These are phyloP conservation scores for Curvularia sp. DNA, from an alignment of 2,329 filamentous ascomycete genomes.

Conservation along the genomic window DNA sequence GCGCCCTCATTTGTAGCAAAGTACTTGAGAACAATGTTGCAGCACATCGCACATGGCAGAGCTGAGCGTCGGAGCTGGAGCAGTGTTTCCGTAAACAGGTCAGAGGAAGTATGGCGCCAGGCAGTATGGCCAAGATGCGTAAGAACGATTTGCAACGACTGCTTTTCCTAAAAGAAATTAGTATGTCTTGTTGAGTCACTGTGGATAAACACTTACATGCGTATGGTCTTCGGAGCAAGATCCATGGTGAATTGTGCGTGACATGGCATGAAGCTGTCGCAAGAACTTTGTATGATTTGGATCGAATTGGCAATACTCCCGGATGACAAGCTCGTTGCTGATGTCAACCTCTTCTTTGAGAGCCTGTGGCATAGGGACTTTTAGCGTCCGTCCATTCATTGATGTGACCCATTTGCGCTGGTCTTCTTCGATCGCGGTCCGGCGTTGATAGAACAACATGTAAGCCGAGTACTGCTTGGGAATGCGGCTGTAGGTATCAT, in stretches of 20 bases:
- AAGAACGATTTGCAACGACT: constrained; percentile 64
- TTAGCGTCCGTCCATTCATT: constrained; percentile 53
- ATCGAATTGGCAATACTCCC: constrained; percentile 82
- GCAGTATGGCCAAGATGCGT: constrained; percentile 78
- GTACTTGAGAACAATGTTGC: constrained; percentile 68
- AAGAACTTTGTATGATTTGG: constrained; percentile 73
- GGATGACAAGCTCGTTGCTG: constrained; percentile 76
- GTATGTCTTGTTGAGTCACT: background rate
- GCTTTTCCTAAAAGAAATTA: constrained; percentile 50
- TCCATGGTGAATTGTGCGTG: constrained; percentile 59
- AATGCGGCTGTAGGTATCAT: constrained; percentile 39
- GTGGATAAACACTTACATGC: constrained; percentile 16
- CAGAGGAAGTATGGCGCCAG: constrained; percentile 72
- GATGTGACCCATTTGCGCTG: constrained; percentile 51
- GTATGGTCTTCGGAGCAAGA: constrained; percentile 59
- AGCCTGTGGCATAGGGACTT: constrained; percentile 54
- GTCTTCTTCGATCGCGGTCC: constrained; percentile 64
- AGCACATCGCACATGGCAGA: constrained; percentile 61
- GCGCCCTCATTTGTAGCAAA: constrained; percentile 63
- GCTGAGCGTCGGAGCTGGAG: constrained; percentile 61
- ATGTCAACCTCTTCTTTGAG: constrained; percentile 66
- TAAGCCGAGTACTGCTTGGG: constrained; percentile 73
- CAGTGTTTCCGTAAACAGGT: constrained; percentile 67
- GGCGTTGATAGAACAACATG: constrained; percentile 95
- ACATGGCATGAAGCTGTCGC: constrained; percentile 65